These are phyloP conservation scores for Cytospora chrysosperma DNA, from an alignment of 2,329 filamentous ascomycete genomes.

Conservation along the genomic window DNA sequence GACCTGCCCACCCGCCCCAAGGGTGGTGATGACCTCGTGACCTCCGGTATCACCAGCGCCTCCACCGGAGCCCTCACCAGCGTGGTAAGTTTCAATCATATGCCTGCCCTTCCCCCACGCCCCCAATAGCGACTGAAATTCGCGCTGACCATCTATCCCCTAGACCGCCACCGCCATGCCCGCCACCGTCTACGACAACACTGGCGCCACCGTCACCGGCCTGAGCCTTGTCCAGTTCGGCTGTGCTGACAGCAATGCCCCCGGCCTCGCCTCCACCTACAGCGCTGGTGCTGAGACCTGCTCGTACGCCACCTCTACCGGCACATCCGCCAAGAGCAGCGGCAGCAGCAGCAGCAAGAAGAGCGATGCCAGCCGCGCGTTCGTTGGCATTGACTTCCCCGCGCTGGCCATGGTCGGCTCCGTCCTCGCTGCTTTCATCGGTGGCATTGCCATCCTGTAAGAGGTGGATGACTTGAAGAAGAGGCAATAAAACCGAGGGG, in stretches of 20 bases:
- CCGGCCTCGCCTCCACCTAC: conserved; percentile 25
- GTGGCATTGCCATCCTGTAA: conserved; percentile 20
- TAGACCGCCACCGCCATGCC: conserved; percentile 24
- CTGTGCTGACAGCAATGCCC: conserved; percentile 21
- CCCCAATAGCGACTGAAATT: neutral
- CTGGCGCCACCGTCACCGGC: conserved; percentile 21
- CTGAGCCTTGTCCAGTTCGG: conserved; percentile 19
- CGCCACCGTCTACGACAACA: conserved; percentile 23
- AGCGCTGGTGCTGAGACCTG: conserved; percentile 23
- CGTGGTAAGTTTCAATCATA: conserved; percentile 2
- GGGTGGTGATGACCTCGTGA: conserved; percentile 67
- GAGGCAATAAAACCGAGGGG: neutral
- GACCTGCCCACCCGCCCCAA: conserved; percentile 64
- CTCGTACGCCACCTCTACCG: conserved; percentile 24
- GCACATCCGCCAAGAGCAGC: conserved; percentile 21
- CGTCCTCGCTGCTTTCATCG: conserved; percentile 21
- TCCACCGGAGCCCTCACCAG: conserved; percentile 57
- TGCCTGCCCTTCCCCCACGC: accelerated
- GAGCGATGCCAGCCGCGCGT: conserved; percentile 18
- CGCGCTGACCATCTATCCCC: neutral
- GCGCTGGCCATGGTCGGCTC: conserved; percentile 19
- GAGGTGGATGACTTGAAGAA: neutral
- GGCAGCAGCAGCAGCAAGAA: conserved; percentile 15
- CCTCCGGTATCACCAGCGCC: conserved; percentile 66
- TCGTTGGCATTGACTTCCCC: conserved; percentile 15